Evolutionary conservation across 305 asterid genomes (phyloP), one percentile per base, ranked within the genome.

Genomic region (Solanum chacoense): DNA sequence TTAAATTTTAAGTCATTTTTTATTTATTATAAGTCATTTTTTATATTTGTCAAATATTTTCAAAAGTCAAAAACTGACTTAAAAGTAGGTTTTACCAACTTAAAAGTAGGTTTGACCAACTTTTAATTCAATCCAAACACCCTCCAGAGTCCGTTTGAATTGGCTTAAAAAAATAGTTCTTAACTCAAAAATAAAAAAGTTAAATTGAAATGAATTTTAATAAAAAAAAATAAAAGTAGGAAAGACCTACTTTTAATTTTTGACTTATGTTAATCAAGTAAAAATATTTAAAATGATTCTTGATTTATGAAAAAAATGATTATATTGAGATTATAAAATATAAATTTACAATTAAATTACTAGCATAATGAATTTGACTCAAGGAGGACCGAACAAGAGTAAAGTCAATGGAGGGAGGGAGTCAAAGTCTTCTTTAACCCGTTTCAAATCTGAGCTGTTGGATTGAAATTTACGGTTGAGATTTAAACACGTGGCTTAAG

Each of bases 361-460:
- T 76, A 10, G 28, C 28, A 3, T 10, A 76, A 20, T 76, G 18
- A 35, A 76, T 76, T 75, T 34, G 45, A 20, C 31, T 3, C 29
- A 35, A 35, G 38, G 50, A 35, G 10, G 26, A 76, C 50, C 29
- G 13, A 3, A 35, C 40, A 35, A 59, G 45, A 35, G 71, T 59
- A 3, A 50, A 7, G 38, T 7, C 69, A 14, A 55, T 69, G 16
- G 81, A 75, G 29, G 35, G 88, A 24, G 34, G 20, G 71, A 73
- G 76, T 84, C 85, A 72, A 88, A 72, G 29, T 16, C 12, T 28
- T 36, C 37, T 80, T 20, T 38, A 84, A 34, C 87, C 88, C 37
- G 5, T 79, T 89, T 87, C 34, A 55, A 89, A 89, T 87, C 3
- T 69, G 26, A 79, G 72, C 85, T 73, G 85, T 89, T n/a, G 26